phyloP scores from a whole-genome alignment of 2,329 filamentous ascomycete species.

The Pezicula radicicola region DNA sequence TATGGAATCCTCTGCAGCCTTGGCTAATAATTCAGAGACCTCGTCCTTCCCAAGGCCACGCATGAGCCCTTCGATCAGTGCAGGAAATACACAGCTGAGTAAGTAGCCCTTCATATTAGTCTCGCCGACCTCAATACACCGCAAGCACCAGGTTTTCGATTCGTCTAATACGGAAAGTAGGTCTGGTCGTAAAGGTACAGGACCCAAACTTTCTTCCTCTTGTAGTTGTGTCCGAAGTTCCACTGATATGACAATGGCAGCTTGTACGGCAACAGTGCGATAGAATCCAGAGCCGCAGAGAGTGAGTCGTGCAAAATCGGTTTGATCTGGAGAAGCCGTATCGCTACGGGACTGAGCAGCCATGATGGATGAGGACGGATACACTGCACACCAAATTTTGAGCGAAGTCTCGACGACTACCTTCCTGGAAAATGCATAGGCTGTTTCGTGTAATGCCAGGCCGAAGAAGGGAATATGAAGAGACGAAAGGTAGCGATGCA shows the following conservation, averaged over 20 bases:
- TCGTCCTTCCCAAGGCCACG: slow-evolving; percentile 32
- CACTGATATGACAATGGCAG: slow-evolving; percentile 33
- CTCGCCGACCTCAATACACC: slow-evolving; percentile 37
- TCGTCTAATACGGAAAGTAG: slow-evolving; percentile 40
- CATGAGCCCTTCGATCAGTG: slow-evolving; percentile 40
- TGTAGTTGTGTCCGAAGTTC: slow-evolving; percentile 39
- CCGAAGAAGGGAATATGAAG: slow-evolving; percentile 53
- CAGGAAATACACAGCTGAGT: slow-evolving; percentile 31
- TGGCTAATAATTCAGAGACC: slow-evolving; percentile 30
- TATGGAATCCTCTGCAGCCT: slow-evolving; percentile 34
- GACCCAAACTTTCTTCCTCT: slow-evolving; percentile 38
- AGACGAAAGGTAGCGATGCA: slow-evolving; percentile 51
- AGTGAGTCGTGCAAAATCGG: slow-evolving; percentile 36
- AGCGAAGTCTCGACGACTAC: slow-evolving; percentile 44
- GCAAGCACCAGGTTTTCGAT: slow-evolving; percentile 31
- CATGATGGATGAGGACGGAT: slow-evolving; percentile 23
- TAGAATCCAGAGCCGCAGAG: slow-evolving; percentile 39
- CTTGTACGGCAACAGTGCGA: slow-evolving; percentile 31
- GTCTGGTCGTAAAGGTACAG: slow-evolving; percentile 34
- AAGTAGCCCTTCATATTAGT: slow-evolving; percentile 40
- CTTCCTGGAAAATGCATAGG: slow-evolving; percentile 49
- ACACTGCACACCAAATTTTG: slow-evolving; percentile 41
- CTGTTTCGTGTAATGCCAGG: slow-evolving; percentile 35
- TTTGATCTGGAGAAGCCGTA: slow-evolving; percentile 1
- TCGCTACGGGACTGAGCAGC: slow-evolving; percentile 6